These are phyloP conservation scores for Candida sojae DNA, from an alignment of 1,139 yeast genomes.

Conservation along the genomic window DNA sequence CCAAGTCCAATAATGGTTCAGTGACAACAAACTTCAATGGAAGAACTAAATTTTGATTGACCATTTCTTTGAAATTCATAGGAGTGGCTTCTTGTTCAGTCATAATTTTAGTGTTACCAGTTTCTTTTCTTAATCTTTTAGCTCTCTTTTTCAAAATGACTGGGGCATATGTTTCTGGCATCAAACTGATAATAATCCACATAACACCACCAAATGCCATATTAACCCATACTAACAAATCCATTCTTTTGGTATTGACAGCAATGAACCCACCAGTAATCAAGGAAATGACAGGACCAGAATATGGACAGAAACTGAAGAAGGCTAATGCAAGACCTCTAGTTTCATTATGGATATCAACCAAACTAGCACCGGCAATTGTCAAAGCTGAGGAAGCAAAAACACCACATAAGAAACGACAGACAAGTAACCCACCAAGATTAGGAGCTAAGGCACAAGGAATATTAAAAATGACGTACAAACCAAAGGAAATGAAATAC, in stretches of 20 bases:
- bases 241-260: slow-evolving; percentile 66
- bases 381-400: slow-evolving; percentile 83
- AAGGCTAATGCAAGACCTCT: slow-evolving; percentile 90
- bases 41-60: slow-evolving; percentile 67
- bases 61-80: slow-evolving; percentile 60
- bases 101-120: slow-evolving; percentile 81
- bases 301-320: slow-evolving; percentile 89
- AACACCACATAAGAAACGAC: slow-evolving; percentile 86
- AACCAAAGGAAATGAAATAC: slow-evolving; percentile 70
- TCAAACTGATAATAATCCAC: slow-evolving; percentile 61
- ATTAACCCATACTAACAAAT: slow-evolving; percentile 82
- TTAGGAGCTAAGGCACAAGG: slow-evolving; percentile 89
- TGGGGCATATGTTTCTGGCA: slow-evolving; percentile 93
- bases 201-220: slow-evolving; percentile 88
- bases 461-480: slow-evolving; percentile 78
- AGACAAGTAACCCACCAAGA: slow-evolving; percentile 75
- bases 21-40: slow-evolving; percentile 74
- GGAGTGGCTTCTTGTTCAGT: slow-evolving; percentile 90
- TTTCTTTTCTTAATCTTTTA: slow-evolving; percentile 65
- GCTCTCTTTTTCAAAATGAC: slow-evolving; percentile 79
- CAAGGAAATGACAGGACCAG: slow-evolving; percentile 94
- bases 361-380: slow-evolving; percentile 87
- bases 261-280: slow-evolving; percentile 83
- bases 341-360: slow-evolving; percentile 78
- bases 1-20: slow-evolving; percentile 81